Percentiles rank a stretch among this genome's conserved stretches.
phyloP scores from a whole-genome alignment of 306 rosid species.

The Medicago arabica region DNA sequence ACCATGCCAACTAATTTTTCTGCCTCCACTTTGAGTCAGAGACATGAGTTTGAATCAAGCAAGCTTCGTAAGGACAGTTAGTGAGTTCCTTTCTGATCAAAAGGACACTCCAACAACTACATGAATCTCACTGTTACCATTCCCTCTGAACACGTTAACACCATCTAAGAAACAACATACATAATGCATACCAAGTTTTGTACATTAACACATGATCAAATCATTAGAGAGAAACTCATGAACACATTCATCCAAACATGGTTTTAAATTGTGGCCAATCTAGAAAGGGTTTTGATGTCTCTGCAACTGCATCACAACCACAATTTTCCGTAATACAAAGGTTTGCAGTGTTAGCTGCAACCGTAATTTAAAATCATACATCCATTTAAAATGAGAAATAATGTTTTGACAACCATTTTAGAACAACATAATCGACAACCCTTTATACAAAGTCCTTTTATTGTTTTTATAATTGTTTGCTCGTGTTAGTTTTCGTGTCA shows the following conservation, averaged over 20 bases:
- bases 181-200: neutral
- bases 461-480: too few relatives aligned
- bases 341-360: neutral
- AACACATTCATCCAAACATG: conserved; percentile 7
- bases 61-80: conserved; percentile 46
- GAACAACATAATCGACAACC: too few relatives aligned
- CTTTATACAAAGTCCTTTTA: too few relatives aligned
- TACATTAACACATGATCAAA: neutral
- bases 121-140: neutral
- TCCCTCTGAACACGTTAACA: neutral
- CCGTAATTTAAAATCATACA: too few relatives aligned
- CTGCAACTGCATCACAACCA: neutral
- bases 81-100: conserved; percentile 45
- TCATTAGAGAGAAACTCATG: neutral
- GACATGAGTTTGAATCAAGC: conserved; percentile 60
- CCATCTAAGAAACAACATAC: neutral
- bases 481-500: too few relatives aligned
- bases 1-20: conserved; percentile 42
- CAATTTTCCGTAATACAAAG: too few relatives aligned
- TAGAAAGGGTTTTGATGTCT: neutral
- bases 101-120: conserved; percentile 49
- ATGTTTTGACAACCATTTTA: too few relatives aligned
- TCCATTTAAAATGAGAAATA: too few relatives aligned
- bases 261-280: neutral
- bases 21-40: conserved; percentile 45